A percentile compares a stretch with the other conserved stretches of the same genome.
phyloP scores from a whole-genome alignment of 495 filamentous ascomycete species.

The Trichoderma gamsii region DNA sequence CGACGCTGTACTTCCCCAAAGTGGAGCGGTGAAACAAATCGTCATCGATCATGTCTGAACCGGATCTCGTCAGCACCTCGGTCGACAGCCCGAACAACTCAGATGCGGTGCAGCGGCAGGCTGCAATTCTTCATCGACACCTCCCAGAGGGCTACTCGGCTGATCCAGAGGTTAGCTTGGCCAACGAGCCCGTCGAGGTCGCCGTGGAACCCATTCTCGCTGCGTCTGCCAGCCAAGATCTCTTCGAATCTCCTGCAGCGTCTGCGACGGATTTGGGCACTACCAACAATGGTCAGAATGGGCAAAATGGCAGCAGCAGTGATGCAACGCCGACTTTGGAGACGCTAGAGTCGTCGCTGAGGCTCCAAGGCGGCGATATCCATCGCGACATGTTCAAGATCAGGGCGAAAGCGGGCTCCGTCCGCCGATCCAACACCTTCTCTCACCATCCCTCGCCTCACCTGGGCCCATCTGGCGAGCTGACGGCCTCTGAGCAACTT shows the following conservation, averaged over 20 bases:
- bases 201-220: not conserved
- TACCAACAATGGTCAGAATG: not conserved
- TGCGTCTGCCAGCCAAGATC: not conserved
- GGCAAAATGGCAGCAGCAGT: not conserved
- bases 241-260: not conserved
- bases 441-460: conserved; percentile 35
- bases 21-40: conserved; percentile 8
- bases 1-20: not conserved
- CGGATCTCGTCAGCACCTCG: not conserved
- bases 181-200: conserved; percentile 4
- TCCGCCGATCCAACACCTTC: conserved; percentile 54
- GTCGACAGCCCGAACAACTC: not conserved
- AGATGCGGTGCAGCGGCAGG: not conserved
- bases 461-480: conserved; percentile 19
- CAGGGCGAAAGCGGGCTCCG: conserved; percentile 42
- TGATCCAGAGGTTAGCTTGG: conserved; percentile 15
- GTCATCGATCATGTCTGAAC: conserved; percentile 7
- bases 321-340: conserved; percentile 11
- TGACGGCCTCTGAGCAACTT: conserved; percentile 47
- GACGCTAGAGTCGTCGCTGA: conserved; percentile 49
- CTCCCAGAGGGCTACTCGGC: conserved; percentile 15
- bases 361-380: conserved; percentile 61
- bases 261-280: not conserved
- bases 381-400: conserved; percentile 64
- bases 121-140: conserved; percentile 14